phyloP scores from a whole-genome alignment of 1,284 basidiomycete species.

The Boletus sp. region DNA sequence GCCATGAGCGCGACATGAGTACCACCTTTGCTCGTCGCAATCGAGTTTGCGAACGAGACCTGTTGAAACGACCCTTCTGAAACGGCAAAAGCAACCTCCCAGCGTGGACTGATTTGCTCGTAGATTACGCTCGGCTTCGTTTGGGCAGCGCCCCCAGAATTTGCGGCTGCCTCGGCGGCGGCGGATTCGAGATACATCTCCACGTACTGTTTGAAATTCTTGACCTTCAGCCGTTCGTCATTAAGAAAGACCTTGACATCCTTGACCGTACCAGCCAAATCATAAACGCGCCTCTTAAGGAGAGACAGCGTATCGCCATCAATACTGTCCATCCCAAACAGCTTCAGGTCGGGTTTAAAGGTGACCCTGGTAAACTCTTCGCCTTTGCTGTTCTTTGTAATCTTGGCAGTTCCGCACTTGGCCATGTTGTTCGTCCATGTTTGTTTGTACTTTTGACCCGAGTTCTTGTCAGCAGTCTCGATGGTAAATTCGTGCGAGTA shows the following conservation, averaged over 20 bases:
- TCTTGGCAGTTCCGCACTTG: conserved; percentile 86
- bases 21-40: conserved; percentile 96
- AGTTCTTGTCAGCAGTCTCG: conserved; percentile 93
- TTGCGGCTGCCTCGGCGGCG: conserved; percentile 65
- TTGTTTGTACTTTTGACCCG: conserved; percentile 93
- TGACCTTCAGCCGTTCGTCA: conserved; percentile 91
- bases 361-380: conserved; percentile 97
- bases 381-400: conserved; percentile 85
- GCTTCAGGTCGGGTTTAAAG: conserved; percentile 90
- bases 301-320: conserved; percentile 92
- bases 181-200: conserved; percentile 89
- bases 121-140: conserved; percentile 83
- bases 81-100: conserved; percentile 97
- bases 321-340: conserved; percentile 93
- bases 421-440: conserved; percentile 96
- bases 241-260: conserved; percentile 95
- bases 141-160: conserved; percentile 74
- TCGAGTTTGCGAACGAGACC: conserved; percentile 98
- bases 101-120: conserved; percentile 80
- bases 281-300: conserved; percentile 95
- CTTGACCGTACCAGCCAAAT: conserved; percentile 94
- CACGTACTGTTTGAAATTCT: conserved; percentile 97
- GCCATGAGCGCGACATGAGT: conserved; percentile 91
- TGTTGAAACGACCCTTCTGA: conserved; percentile 92
- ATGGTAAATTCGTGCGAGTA: conserved; percentile 98